Evolutionary conservation across 345 rosid species (phyloP).

Genomic region (Xanthoceras sorbifolium): DNA sequence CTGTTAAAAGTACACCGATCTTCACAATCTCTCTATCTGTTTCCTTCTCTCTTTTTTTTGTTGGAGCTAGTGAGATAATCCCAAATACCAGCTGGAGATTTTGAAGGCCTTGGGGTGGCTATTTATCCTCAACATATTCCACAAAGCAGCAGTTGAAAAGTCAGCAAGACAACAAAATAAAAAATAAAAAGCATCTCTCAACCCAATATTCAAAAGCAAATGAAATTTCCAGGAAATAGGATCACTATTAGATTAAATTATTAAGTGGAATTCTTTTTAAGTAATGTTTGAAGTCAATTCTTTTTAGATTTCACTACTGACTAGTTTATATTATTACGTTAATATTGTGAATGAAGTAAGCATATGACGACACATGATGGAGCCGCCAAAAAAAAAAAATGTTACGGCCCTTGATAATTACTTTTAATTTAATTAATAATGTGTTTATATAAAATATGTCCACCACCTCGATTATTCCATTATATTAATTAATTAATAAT

Average conservation of each 20-base stretch:
- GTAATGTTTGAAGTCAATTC: neutral
- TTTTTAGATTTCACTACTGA: neutral
- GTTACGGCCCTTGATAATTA: neutral
- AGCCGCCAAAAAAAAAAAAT: neutral
- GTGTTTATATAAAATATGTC: too few species aligned
- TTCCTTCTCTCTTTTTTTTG: neutral
- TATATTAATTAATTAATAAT: neutral
- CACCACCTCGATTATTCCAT: neutral
- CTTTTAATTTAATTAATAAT: too few species aligned
- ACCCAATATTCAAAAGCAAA: slow-evolving; percentile 6
- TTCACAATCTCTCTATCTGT: neutral
- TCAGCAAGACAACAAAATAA: slow-evolving; percentile 2
- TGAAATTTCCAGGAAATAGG: slow-evolving; percentile 36
- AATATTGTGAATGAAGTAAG: neutral
- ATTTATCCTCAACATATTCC: slow-evolving; percentile 19
- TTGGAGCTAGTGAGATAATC: neutral
- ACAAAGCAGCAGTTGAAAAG: slow-evolving; percentile 15
- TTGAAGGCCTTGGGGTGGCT: neutral
- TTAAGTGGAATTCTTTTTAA: neutral
- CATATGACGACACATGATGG: neutral
- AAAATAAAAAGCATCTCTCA: neutral
- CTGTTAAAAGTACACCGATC: neutral
- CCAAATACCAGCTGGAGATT: neutral
- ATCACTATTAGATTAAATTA: neutral
- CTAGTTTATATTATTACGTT: neutral